These are phyloP conservation scores for Lipomyces yamanashiensis DNA, from an alignment of 805 yeast species.

Conservation along the genomic window DNA sequence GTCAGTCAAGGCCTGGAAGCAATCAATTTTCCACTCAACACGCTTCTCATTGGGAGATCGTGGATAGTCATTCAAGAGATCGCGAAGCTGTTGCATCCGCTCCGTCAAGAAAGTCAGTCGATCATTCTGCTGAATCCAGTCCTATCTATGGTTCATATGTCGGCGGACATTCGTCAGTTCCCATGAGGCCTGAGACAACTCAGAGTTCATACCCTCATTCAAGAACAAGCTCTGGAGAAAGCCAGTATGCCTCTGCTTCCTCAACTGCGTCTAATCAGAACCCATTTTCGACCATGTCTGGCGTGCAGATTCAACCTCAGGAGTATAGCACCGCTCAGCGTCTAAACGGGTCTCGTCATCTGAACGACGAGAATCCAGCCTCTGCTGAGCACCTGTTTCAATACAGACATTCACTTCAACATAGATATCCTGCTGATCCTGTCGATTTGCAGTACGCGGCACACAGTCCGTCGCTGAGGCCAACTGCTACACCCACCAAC, in stretches of 20 bases:
- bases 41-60: background rate
- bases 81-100: background rate
- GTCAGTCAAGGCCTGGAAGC: background rate
- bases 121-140: background rate
- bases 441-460: too few species aligned
- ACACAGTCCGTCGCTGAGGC: too few species aligned
- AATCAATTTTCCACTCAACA: background rate
- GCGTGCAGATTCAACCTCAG: background rate
- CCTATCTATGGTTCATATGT: background rate
- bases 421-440: background rate
- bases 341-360: background rate
- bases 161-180: background rate
- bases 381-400: background rate
- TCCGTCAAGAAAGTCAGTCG: background rate
- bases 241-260: slow-evolving; percentile 15
- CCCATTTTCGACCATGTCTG: background rate
- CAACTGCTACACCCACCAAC: too few species aligned
- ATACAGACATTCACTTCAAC: background rate
- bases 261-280: slow-evolving; percentile 3
- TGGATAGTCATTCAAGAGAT: background rate
- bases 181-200: background rate
- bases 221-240: slow-evolving; percentile 12
- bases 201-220: slow-evolving; percentile 2
- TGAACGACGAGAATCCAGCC: background rate
- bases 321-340: background rate